Evolutionary conservation across 257 asterid genomes (phyloP), one percentile per base, ranked within the genome.

Genomic region (Marsdenia floribunda): DNA sequence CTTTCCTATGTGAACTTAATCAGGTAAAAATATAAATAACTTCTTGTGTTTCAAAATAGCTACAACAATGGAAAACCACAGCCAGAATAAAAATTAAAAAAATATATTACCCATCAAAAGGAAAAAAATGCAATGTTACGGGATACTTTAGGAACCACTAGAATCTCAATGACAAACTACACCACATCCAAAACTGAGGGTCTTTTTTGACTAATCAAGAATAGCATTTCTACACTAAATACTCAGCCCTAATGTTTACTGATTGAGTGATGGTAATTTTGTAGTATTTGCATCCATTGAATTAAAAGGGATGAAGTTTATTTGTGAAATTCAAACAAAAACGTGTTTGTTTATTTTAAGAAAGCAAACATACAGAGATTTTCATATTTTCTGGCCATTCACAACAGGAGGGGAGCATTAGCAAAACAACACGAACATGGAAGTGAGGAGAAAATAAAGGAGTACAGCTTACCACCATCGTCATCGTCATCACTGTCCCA

Each of bases 401-500:
- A 16, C 22, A 53, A 15, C 6, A 42, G 6, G 22, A 2, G 14
- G 16, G 14, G 15, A 53, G 7, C 0, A 53, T 18, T 53, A 53
- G 6, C 53, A 29, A 16, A 55, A 58, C 1, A 44, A 10, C 37
- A 24, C 15, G 4, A 21, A 53, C 33, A 71, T 26, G 37, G 46
- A 40, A 24, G 40, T 22, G 40, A 29, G 29, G 59, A 65, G 46
- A 66, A 66, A 21, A 22, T n/a, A 75, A 59, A 24, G 24, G 63
- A 37, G 53, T 71, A 64, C 7, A 38, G 63, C 87, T 60, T 71
- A 89, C 96, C 96, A 79, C 84, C 35, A n/a, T 71, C 85, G 65
- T 88, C 97, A 38, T 81, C 88, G 18, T 85, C 90, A 35, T 88
- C 92, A 65, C 87, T 88, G 80, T 91, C 97, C 97, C 97, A 91